A percentile compares a stretch with the other conserved stretches of the same genome.
Conservation (phyloP, 306 rosid species). For the Dryas alaskensis region DNA sequence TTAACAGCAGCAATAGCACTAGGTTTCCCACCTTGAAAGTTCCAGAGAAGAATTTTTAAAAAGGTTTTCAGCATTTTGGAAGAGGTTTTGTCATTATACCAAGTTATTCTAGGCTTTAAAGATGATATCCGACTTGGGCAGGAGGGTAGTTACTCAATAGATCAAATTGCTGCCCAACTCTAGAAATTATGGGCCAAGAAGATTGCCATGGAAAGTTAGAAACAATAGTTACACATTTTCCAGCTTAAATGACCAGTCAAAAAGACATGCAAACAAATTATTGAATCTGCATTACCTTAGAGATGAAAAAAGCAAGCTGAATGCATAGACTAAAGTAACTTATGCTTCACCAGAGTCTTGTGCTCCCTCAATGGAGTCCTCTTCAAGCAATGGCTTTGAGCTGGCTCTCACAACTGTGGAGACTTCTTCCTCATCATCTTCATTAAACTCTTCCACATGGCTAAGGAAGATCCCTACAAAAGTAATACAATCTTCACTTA, state of each 20-base stretch:
- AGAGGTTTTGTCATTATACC: not conserved
- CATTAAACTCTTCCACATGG: constrained; percentile 38
- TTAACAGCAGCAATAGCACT: not conserved
- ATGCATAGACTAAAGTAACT: constrained; percentile 15
- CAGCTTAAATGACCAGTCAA: not conserved
- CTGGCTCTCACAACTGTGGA: constrained; percentile 28
- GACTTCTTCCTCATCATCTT: constrained; percentile 41
- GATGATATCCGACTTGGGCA: not conserved
- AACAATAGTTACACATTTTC: not conserved
- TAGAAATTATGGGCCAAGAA: not conserved
- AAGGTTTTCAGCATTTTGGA: not conserved
- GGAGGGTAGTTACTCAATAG: not conserved
- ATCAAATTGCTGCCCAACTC: not conserved
- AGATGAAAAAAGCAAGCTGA: not conserved
- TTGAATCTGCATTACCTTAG: not conserved
- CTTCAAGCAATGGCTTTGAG: constrained; percentile 65
- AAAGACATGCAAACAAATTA: not conserved
- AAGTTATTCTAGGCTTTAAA: not conserved
- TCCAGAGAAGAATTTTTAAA: not conserved
- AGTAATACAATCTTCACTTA: constrained; percentile 16
- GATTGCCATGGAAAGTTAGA: not conserved
- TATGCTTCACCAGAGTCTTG: constrained; percentile 33
- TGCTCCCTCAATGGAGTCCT: constrained; percentile 19
- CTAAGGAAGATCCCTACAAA: constrained; percentile 59
- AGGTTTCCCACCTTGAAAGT: not conserved